A percentile compares a stretch with the other conserved stretches of the same genome.
Evolutionary conservation across 305 asterid species (phyloP).

Genomic region (Fraxinus latifolia): DNA sequence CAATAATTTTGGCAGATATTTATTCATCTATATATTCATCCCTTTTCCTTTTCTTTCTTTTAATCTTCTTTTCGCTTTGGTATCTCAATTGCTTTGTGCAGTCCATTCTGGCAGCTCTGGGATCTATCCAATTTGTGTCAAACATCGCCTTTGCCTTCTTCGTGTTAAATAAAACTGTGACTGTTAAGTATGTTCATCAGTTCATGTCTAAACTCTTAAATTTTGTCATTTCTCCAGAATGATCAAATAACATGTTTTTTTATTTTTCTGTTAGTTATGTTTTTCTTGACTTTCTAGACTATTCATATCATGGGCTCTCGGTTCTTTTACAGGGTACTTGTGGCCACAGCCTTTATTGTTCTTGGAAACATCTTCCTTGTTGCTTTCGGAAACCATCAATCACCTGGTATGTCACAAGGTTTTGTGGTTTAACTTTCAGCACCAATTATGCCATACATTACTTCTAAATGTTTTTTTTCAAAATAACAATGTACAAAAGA

Average conservation of each 20-base stretch:
- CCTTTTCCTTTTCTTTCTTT: not conserved
- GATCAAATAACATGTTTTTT: conserved; percentile 21
- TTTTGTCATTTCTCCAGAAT: conserved; percentile 18
- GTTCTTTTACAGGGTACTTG: conserved; percentile 61
- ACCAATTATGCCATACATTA: conserved; percentile 7
- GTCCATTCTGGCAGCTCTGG: conserved; percentile 98
- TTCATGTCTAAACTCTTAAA: conserved; percentile 17
- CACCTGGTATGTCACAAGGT: conserved; percentile 69
- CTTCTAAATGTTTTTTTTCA: not conserved
- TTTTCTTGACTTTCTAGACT: not conserved
- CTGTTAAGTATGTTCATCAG: conserved; percentile 62
- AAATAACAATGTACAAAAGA: not conserved
- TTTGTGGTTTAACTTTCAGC: conserved; percentile 17
- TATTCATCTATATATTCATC: conserved; percentile 19
- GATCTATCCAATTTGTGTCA: conserved; percentile 92
- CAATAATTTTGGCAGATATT: conserved; percentile 23
- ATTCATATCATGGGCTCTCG: conserved; percentile 15
- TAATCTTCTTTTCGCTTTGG: conserved; percentile 21
- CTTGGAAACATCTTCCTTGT: conserved; percentile 94
- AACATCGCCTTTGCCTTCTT: conserved; percentile 85
- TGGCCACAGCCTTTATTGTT: conserved; percentile 92
- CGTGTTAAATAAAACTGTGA: conserved; percentile 77
- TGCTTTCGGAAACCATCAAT: conserved; percentile 97
- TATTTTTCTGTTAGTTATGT: not conserved
- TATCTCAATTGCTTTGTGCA: conserved; percentile 34